Evolutionary conservation across 2,329 filamentous ascomycete genomes (phyloP).

Genomic region (Reticulascus tulasneorum): DNA sequence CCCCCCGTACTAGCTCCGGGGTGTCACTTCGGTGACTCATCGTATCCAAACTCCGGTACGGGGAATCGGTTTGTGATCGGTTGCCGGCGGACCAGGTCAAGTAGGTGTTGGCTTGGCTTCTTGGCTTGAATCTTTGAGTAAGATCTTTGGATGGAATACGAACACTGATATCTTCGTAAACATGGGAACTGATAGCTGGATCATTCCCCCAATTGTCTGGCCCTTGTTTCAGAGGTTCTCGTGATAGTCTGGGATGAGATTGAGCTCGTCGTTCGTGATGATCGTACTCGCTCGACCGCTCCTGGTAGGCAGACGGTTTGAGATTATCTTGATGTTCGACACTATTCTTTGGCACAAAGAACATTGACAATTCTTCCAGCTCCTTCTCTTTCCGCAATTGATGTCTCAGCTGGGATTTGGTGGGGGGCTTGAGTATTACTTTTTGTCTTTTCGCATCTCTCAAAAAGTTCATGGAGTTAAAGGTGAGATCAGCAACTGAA

Average conservation of each 20-base stretch:
- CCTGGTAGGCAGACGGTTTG: too few species aligned
- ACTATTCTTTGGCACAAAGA: conserved; percentile 25
- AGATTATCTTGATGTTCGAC: too few species aligned
- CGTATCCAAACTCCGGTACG: not conserved
- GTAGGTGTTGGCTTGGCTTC: conserved; percentile 13
- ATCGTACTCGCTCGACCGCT: too few species aligned
- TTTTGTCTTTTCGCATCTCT: too few species aligned
- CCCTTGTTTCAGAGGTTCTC: too few species aligned
- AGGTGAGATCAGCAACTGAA: conserved; percentile 7
- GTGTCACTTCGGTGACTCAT: conserved; percentile 1
- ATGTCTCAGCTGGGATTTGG: conserved; percentile 16
- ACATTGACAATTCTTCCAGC: conserved; percentile 30
- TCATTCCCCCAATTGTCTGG: too few species aligned
- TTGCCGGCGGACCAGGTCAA: conserved; percentile 19
- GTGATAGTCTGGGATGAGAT: too few species aligned
- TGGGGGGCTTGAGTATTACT: conserved; percentile 12
- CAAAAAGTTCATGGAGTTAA: conserved; percentile 15
- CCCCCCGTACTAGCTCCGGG: conserved; percentile 3
- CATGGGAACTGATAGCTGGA: too few species aligned
- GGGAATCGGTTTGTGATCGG: not conserved
- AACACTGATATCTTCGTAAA: too few species aligned
- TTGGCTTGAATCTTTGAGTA: not conserved
- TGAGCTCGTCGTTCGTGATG: too few species aligned
- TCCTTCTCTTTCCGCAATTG: conserved; percentile 25
- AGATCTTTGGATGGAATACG: too few species aligned